A percentile compares a stretch with the other conserved stretches of the same genome.
Conservation (phyloP, 1,284 basidiomycete species). For the Ustilago hordei region DNA sequence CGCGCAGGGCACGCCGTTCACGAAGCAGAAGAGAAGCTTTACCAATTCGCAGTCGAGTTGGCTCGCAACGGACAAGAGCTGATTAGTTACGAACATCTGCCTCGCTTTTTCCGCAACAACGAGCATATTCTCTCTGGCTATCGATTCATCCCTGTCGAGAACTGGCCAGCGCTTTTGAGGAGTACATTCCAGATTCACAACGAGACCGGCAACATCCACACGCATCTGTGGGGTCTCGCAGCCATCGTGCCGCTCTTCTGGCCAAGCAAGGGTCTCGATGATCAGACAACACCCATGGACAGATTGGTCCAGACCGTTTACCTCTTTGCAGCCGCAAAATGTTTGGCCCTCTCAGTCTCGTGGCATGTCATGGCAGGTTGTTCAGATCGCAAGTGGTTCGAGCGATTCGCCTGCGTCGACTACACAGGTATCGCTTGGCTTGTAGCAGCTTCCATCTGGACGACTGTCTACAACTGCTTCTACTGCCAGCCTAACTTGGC, state of each 20-base stretch:
- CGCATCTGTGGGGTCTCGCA: slow-evolving; percentile 63
- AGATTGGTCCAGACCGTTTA: slow-evolving; percentile 66
- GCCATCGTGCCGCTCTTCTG: slow-evolving; percentile 64
- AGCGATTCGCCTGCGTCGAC: slow-evolving; percentile 67
- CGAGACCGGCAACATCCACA: slow-evolving; percentile 69
- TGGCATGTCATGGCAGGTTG: slow-evolving; percentile 70
- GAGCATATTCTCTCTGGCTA: slow-evolving; percentile 67
- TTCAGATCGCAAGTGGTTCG: slow-evolving; percentile 63
- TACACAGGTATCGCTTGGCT: slow-evolving; percentile 69
- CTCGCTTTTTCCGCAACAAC: slow-evolving; percentile 67
- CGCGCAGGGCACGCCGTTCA: slow-evolving; percentile 52
- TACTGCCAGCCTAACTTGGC: slow-evolving; percentile 69
- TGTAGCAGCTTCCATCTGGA: slow-evolving; percentile 66
- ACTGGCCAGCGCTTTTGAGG: slow-evolving; percentile 56
- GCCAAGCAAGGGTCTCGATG: slow-evolving; percentile 62
- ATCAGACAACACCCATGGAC: slow-evolving; percentile 65
- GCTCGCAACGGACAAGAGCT: slow-evolving; percentile 61
- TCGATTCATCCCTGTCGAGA: slow-evolving; percentile 65
- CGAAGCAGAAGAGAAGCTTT: slow-evolving; percentile 64
- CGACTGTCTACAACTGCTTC: slow-evolving; percentile 68
- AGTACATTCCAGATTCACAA: slow-evolving; percentile 68
- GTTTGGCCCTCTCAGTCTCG: slow-evolving; percentile 61
- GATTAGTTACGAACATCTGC: slow-evolving; percentile 62
- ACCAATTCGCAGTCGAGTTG: slow-evolving; percentile 61
- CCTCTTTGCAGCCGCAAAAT: slow-evolving; percentile 67